These are phyloP conservation scores for Wakefieldia striispora DNA, from an alignment of 768 basidiomycete genomes.

Conservation along the genomic window DNA sequence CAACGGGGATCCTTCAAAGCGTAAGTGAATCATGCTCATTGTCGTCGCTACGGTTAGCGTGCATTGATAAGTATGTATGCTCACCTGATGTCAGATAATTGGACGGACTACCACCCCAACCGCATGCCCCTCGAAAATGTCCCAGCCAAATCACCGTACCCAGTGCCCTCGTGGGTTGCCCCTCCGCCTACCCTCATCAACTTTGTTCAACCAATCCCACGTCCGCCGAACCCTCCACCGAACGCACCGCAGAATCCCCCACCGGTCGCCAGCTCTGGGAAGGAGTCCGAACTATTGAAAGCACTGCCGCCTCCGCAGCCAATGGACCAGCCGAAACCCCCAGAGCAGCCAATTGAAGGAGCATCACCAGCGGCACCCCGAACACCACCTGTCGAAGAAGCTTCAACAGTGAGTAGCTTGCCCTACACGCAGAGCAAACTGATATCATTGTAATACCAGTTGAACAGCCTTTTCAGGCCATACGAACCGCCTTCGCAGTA, in stretches of 20 bases:
- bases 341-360: background rate
- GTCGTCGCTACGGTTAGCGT: background rate
- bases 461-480: constrained; percentile 17
- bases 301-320: background rate
- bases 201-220: constrained; percentile 26
- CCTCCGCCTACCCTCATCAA: constrained; percentile 17
- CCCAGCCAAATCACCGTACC: constrained; percentile 28
- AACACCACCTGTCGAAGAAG: background rate
- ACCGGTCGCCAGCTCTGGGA: too few relatives aligned
- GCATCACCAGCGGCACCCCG: constrained; percentile 1
- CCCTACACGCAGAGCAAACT: background rate
- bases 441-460: constrained; percentile 3
- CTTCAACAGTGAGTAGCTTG: constrained; percentile 3
- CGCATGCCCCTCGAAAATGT: background rate
- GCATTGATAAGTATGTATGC: background rate
- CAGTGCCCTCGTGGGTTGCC: constrained; percentile 21
- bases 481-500: constrained; percentile 26
- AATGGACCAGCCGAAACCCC: background rate
- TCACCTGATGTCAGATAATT: constrained; percentile 22
- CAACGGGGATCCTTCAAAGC: constrained; percentile 30
- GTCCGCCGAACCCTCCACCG: constrained; percentile 2
- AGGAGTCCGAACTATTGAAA: background rate
- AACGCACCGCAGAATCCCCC: too few relatives aligned
- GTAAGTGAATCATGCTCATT: constrained; percentile 15
- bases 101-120: constrained; percentile 23